A percentile compares a stretch with the other conserved stretches of the same genome.
Conservation (phyloP, 2,329 filamentous ascomycete species). For the Exophiala phaeomuriformis region DNA sequence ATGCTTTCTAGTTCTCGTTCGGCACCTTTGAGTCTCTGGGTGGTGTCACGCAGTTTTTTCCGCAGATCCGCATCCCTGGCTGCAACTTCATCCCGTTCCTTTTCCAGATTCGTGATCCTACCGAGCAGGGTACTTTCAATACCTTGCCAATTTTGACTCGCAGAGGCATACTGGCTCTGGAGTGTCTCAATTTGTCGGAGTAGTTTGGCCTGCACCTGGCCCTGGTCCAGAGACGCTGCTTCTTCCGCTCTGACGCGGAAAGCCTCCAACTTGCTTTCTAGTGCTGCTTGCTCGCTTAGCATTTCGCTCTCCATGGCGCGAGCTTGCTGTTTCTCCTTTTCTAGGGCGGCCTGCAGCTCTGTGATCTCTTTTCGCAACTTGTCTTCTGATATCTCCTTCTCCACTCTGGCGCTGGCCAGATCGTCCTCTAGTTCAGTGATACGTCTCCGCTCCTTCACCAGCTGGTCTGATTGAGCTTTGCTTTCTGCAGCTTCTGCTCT, state of each 20-base stretch:
- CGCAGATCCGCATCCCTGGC: slow-evolving; percentile 80
- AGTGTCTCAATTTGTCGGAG: slow-evolving; percentile 90
- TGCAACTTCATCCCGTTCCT: slow-evolving; percentile 78
- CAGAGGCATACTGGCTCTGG: slow-evolving; percentile 89
- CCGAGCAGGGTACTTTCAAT: slow-evolving; percentile 82
- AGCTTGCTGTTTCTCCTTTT: slow-evolving; percentile 63
- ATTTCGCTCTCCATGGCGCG: slow-evolving; percentile 66
- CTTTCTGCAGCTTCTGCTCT: slow-evolving; percentile 60
- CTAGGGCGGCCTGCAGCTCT: slow-evolving; percentile 65
- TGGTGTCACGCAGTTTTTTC: slow-evolving; percentile 81
- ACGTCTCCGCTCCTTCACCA: slow-evolving; percentile 57
- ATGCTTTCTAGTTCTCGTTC: slow-evolving; percentile 77
- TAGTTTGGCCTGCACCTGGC: slow-evolving; percentile 81
- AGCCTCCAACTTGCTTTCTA: slow-evolving; percentile 85
- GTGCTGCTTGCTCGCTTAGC: slow-evolving; percentile 63
- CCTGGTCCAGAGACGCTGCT: slow-evolving; percentile 70
- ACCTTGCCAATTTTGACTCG: slow-evolving; percentile 95
- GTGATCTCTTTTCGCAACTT: slow-evolving; percentile 62
- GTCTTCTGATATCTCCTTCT: slow-evolving; percentile 68
- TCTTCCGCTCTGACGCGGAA: slow-evolving; percentile 83
- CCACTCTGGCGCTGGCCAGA: slow-evolving; percentile 59
- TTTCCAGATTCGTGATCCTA: slow-evolving; percentile 70
- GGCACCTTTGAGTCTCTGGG: slow-evolving; percentile 57
- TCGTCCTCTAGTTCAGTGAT: slow-evolving; percentile 55
- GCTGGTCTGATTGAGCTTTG: slow-evolving; percentile 58